Percentiles rank a stretch among this genome's conserved stretches.
These are phyloP conservation scores for Wickerhamomyces rabaulensis DNA, from an alignment of 805 yeast genomes.

Conservation along the genomic window DNA sequence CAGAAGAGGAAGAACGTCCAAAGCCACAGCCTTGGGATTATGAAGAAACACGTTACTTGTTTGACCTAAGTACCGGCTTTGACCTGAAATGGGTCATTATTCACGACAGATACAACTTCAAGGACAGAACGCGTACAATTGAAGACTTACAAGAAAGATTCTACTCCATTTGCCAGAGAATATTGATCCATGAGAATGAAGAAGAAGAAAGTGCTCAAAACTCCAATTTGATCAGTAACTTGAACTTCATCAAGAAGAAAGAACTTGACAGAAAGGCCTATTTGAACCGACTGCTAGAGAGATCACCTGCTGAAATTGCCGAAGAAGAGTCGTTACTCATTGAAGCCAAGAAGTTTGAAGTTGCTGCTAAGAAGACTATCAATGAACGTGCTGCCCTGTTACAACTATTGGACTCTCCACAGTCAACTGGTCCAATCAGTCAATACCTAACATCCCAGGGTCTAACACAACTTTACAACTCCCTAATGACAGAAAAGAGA, in stretches of 20 bases:
- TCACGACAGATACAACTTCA: slow-evolving; percentile 48
- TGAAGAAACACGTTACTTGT: slow-evolving; percentile 75
- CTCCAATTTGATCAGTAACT: slow-evolving; percentile 52
- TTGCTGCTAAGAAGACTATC: slow-evolving; percentile 85
- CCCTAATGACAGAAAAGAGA: slow-evolving; percentile 64
- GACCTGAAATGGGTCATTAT: slow-evolving; percentile 59
- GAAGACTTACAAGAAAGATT: slow-evolving; percentile 86
- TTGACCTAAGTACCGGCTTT: slow-evolving; percentile 56
- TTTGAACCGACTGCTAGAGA: slow-evolving; percentile 63
- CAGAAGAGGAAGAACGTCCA: slow-evolving; percentile 18
- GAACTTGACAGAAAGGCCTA: slow-evolving; percentile 81
- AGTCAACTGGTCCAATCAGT: slow-evolving; percentile 62
- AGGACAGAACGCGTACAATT: slow-evolving; percentile 36
- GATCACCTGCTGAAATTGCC: slow-evolving; percentile 96
- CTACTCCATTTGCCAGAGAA: slow-evolving; percentile 58
- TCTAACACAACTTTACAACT: slow-evolving; percentile 76
- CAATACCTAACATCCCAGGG: slow-evolving; percentile 86
- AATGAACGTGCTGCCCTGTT: slow-evolving; percentile 76
- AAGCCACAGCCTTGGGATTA: slow-evolving; percentile 50
- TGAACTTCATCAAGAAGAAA: slow-evolving; percentile 63
- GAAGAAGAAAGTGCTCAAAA: slow-evolving; percentile 30
- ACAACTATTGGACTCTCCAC: slow-evolving; percentile 83
- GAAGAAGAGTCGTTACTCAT: slow-evolving; percentile 93
- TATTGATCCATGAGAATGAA: slow-evolving; percentile 40
- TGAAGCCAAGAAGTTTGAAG: slow-evolving; percentile 88